Evolutionary conservation across 345 rosid genomes (phyloP), one percentile per base, ranked within the genome.

Genomic region (Brassica nigra): DNA sequence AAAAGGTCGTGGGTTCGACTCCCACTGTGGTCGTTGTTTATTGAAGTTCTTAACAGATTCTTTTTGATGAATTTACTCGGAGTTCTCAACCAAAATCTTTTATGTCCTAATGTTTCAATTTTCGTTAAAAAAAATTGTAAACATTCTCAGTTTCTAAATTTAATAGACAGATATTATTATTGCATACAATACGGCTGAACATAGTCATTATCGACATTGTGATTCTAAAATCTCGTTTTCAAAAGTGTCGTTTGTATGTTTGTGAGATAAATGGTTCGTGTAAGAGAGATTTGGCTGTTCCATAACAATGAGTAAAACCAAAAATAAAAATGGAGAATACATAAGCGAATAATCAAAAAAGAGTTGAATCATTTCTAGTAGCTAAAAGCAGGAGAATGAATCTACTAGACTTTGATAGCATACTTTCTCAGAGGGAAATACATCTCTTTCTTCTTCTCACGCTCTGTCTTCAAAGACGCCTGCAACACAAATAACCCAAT

Each of bases 1-100:
- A 89, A 82, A 73, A 82, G 84, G 91, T 90, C 93, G 95, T 86
- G 90, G 90, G 90, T 86, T 90, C 91, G 93, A 89, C 91, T 85
- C 91, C 92, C 93, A 89, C 92, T 90, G 90, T 89, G 93, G 93
- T 89, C 90, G 88, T 27, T 59, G 1, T 54, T 0, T 52, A 5
- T 49, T 52, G 10, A 2, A 28, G 23, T 5, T 30, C 4, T 30
- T 5, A 14, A 14, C 10, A 2, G 3, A 0, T 8, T 31, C 5
- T 14, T 10, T 62, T 62, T 62, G 15, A 12, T 28, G 9, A 62
- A 4, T 29, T 30, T 0, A n/a, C n/a, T n/a, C 1, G 1, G 11
- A 6, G 8, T 52, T 57, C 1, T 20, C 2, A 8, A 57, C 62
- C 30, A 9, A 14, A 3, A 57, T 20, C 5, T 20, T 8, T 4